A percentile compares a stretch with the other conserved stretches of the same genome.
phyloP scores from a whole-genome alignment of 2,329 filamentous ascomycete genomes.

The Penicillium palitans region DNA sequence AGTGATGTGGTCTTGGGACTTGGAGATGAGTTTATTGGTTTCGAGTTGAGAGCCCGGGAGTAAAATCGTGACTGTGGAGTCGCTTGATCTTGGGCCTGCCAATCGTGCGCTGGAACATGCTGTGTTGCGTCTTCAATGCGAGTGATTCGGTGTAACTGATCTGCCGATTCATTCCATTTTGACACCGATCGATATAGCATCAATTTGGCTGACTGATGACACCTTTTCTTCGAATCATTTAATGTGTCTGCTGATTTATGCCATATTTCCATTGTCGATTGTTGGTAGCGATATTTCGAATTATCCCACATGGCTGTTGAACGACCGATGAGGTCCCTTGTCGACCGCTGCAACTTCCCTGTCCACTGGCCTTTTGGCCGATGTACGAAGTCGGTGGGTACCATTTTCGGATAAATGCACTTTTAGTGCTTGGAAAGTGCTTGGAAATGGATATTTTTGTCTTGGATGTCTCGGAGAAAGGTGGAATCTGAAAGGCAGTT shows the following conservation, averaged over 20 bases:
- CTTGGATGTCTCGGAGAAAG: neutral
- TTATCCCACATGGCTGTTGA: constrained; percentile 12
- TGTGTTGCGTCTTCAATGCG: neutral
- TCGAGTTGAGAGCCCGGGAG: neutral
- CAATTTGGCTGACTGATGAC: constrained; percentile 13
- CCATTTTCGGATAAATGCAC: constrained; percentile 7
- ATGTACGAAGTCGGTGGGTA: constrained; percentile 2
- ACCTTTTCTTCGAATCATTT: constrained; percentile 12
- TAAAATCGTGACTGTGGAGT: constrained; percentile 4
- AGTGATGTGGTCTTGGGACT: neutral
- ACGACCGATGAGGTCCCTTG: constrained; percentile 11
- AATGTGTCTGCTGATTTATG: constrained; percentile 16
- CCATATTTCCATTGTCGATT: constrained; percentile 17
- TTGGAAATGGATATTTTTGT: neutral
- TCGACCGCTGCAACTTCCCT: constrained; percentile 18
- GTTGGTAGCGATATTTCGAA: constrained; percentile 14
- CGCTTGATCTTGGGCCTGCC: neutral
- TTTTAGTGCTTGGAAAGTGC: neutral
- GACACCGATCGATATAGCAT: constrained; percentile 11
- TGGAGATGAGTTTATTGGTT: neutral
- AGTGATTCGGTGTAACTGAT: constrained; percentile 8
- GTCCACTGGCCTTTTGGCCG: constrained; percentile 8
- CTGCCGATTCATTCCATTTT: constrained; percentile 14
- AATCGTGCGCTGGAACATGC: neutral
- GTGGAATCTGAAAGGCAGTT: neutral